These are phyloP conservation scores for Penicillium sp. DNA, from an alignment of 2,329 filamentous ascomycete genomes.

Conservation along the genomic window DNA sequence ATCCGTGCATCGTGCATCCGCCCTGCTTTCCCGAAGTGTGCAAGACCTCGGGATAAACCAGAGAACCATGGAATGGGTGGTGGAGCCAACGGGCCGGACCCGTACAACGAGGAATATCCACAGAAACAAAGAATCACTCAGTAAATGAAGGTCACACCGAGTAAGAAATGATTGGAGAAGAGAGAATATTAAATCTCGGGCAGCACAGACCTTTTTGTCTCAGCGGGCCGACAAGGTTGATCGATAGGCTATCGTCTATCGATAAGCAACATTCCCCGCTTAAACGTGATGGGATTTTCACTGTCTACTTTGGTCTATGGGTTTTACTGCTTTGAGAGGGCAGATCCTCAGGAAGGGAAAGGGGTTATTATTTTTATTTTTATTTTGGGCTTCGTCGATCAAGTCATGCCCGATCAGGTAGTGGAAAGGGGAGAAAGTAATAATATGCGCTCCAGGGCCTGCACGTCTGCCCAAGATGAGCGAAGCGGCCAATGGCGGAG, in stretches of 20 bases:
- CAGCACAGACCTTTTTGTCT: constrained; percentile 10
- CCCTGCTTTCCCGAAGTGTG: constrained; percentile 7
- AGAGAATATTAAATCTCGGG: constrained; percentile 1
- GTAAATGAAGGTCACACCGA: background rate
- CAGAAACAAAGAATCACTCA: background rate
- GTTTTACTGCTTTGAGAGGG: no score
- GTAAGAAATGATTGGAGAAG: constrained; percentile 8
- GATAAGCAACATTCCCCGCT: constrained; percentile 2
- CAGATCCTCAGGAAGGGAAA: no score
- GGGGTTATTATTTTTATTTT: background rate
- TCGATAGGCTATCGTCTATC: constrained; percentile 11
- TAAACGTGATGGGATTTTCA: background rate
- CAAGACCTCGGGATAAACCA: background rate
- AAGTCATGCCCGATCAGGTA: constrained; percentile 1
- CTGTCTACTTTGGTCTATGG: no score
- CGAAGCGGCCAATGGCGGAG: constrained; percentile 64
- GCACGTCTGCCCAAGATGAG: constrained; percentile 54
- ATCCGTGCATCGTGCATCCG: constrained; percentile 20
- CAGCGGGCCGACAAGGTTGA: constrained; percentile 2
- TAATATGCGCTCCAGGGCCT: background rate
- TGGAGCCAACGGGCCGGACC: constrained; percentile 24
- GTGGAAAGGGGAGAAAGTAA: background rate
- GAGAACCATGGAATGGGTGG: constrained; percentile 10
- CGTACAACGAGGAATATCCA: constrained; percentile 2
- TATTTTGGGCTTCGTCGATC: background rate